These are phyloP conservation scores for Tulasnella sp. DNA, from an alignment of 768 basidiomycete species.

Conservation along the genomic window DNA sequence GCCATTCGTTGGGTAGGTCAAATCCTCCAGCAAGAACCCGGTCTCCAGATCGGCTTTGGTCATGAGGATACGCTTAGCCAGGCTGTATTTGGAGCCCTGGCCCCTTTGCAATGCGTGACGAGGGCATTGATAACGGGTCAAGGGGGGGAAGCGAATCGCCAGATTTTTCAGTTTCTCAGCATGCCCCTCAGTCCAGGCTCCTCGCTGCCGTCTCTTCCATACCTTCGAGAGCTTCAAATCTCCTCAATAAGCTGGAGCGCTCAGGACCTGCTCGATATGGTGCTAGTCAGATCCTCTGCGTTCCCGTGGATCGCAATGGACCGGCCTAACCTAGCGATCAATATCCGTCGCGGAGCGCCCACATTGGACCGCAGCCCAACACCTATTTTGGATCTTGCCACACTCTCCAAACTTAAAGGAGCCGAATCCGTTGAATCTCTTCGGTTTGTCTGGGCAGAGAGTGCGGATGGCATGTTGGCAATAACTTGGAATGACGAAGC, in stretches of 20 bases:
- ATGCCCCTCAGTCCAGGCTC: neutral
- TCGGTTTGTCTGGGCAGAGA: too few relatives aligned
- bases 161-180: neutral
- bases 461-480: neutral
- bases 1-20: neutral
- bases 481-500: neutral
- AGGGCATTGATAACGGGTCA: neutral
- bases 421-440: too few relatives aligned
- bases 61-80: neutral
- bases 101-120: neutral
- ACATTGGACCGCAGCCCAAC: too few relatives aligned
- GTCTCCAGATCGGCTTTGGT: neutral
- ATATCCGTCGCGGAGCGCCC: too few relatives aligned
- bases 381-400: neutral
- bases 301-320: neutral
- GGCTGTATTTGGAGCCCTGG: neutral
- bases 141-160: neutral
- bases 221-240: neutral
- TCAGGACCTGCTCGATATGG: neutral
- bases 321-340: too few relatives aligned
- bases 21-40: neutral
- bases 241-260: neutral
- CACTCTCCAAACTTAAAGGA: neutral
- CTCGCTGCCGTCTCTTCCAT: neutral
- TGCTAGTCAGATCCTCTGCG: neutral